Evolutionary conservation across 2,329 filamentous ascomycete species (phyloP).

Genomic region (Podosphaera fusca): DNA sequence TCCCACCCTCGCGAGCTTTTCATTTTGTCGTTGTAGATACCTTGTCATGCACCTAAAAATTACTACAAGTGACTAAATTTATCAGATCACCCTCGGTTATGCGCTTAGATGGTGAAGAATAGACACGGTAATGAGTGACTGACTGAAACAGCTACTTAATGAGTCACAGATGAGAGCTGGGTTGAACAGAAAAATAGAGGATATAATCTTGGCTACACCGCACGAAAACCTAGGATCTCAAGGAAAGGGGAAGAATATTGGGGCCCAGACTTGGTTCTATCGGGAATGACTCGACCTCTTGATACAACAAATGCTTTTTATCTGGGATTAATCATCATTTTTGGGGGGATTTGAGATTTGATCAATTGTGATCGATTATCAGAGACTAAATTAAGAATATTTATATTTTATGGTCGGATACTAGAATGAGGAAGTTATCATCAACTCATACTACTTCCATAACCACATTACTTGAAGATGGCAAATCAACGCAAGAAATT

Average conservation of each 20-base stretch:
- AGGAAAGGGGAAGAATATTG: background rate
- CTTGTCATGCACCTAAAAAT: too few species aligned
- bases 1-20: too few species aligned
- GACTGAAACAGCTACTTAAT: background rate
- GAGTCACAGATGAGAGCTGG: background rate
- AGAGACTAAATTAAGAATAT: background rate
- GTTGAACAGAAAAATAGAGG: background rate
- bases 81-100: background rate
- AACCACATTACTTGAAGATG: background rate
- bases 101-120: background rate
- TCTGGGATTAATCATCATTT: background rate
- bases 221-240: background rate
- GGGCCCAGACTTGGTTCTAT: background rate
- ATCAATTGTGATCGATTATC: slow-evolving; percentile 1
- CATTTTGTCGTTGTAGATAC: too few species aligned
- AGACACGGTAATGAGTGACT: background rate
- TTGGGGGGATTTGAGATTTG: background rate
- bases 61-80: too few species aligned
- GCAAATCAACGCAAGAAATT: slow-evolving; percentile 1
- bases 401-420: background rate
- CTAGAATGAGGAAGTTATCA: background rate
- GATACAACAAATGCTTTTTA: background rate
- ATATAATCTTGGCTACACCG: background rate
- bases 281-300: background rate
- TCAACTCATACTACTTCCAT: background rate